Evolutionary conservation across 208 protist genomes (phyloP).

Genomic region (Sergeia podlipaevii): DNA sequence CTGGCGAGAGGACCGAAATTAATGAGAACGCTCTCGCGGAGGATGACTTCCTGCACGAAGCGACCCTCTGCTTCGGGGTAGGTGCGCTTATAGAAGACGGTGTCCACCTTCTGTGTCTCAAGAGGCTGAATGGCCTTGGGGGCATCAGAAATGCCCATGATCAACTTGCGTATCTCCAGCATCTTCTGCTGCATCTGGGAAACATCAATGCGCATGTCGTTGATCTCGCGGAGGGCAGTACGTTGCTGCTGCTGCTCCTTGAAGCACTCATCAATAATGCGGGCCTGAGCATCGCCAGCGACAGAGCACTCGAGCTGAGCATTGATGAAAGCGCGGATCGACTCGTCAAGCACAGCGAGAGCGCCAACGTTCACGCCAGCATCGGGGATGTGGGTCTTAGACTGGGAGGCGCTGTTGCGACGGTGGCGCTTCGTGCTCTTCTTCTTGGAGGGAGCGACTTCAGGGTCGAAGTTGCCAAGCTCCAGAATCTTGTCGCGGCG

Average conservation of each 20-base stretch:
- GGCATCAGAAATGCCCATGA: slow-evolving; percentile 29
- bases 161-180: slow-evolving; percentile 44
- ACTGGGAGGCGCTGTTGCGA: background rate
- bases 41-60: slow-evolving; percentile 61
- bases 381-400: slow-evolving; percentile 1
- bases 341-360: slow-evolving; percentile 23
- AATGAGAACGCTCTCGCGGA: slow-evolving; percentile 45
- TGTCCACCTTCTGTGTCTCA: slow-evolving; percentile 35
- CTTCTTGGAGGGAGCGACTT: slow-evolving; percentile 12
- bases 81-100: slow-evolving; percentile 50
- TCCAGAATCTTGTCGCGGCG: slow-evolving; percentile 46
- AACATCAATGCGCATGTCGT: slow-evolving; percentile 65
- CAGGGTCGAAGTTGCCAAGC: slow-evolving; percentile 14
- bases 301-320: slow-evolving; percentile 62
- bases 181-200: slow-evolving; percentile 52
- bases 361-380: slow-evolving; percentile 8
- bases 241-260: slow-evolving; percentile 70
- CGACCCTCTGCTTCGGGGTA: slow-evolving; percentile 37
- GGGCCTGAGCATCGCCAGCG: slow-evolving; percentile 46
- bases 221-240: slow-evolving; percentile 62
- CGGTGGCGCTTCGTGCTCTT: slow-evolving; percentile 16
- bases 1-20: slow-evolving; percentile 48
- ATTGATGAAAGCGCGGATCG: slow-evolving; percentile 49
- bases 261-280: slow-evolving; percentile 60
- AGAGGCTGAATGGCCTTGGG: slow-evolving; percentile 31